Percentiles rank a stretch among this genome's conserved stretches.
Evolutionary conservation across 345 rosid species (phyloP).

Genomic region (Lenwebbia sp.): DNA sequence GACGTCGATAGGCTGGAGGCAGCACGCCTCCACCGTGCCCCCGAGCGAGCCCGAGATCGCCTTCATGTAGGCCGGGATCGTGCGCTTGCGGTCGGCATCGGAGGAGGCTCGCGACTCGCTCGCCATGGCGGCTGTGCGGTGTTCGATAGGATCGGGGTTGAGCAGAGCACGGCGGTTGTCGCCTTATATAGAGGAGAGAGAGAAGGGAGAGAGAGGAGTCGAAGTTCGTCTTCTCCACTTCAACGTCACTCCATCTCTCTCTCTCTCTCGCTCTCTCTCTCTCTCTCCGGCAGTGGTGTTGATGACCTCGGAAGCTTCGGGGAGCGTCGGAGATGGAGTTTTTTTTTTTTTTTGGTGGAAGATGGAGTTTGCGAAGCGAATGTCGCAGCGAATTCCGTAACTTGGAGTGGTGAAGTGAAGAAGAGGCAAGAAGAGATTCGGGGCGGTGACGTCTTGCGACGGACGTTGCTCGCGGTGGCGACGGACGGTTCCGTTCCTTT

Average conservation of each 20-base stretch:
- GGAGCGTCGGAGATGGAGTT: not conserved
- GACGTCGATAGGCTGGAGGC: conserved; percentile 92
- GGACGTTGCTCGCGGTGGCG: no score
- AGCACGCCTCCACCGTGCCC: conserved; percentile 81
- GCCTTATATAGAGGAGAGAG: not conserved
- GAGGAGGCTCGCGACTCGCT: not conserved
- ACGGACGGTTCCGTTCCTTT: no score
- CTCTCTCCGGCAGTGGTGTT: not conserved
- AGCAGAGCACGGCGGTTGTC: not conserved
- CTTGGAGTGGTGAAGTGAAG: not conserved
- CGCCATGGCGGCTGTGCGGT: conserved; percentile 1
- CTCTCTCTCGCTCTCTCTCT: not conserved
- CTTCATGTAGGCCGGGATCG: conserved; percentile 82
- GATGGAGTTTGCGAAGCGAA: not conserved
- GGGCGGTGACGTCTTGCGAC: not conserved
- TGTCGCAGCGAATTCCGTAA: not conserved
- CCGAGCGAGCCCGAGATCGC: conserved; percentile 88
- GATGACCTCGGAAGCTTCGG: not conserved
- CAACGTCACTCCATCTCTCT: not conserved
- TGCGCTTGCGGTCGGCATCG: not conserved
- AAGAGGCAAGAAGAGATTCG: not conserved
- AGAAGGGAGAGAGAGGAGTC: not conserved
- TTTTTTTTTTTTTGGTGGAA: no score
- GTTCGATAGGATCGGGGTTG: not conserved
- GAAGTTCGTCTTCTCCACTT: not conserved